Conservation (phyloP, 208 protist genomes). For the Leishmania turanica region DNA sequence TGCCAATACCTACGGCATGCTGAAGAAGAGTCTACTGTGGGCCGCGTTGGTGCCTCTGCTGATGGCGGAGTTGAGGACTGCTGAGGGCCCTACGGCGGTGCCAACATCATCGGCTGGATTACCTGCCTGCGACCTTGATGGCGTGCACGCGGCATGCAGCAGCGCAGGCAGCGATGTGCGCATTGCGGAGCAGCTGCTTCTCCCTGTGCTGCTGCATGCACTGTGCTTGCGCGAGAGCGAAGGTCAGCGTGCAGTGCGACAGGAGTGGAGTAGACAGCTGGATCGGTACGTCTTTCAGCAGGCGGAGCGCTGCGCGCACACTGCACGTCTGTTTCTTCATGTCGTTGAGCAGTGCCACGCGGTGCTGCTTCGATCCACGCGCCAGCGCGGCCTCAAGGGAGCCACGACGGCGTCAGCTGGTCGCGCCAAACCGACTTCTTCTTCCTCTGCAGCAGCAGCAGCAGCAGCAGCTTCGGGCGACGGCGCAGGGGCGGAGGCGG, state of each 20-base stretch:
- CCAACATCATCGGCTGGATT: not conserved
- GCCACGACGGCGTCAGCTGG: not conserved
- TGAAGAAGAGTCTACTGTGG: constrained; percentile 28
- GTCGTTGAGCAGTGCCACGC: constrained; percentile 45
- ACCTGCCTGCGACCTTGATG: not conserved
- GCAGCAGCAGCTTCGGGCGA: not conserved
- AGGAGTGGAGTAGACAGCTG: constrained; percentile 42
- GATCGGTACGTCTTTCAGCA: constrained; percentile 34
- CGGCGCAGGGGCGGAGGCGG: not conserved
- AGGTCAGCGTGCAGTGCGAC: constrained; percentile 36
- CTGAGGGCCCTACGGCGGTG: not conserved
- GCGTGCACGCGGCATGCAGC: not conserved
- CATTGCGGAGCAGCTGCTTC: constrained; percentile 42
- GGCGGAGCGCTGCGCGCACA: constrained; percentile 26
- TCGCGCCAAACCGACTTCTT: no score
- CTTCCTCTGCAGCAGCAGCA: not conserved
- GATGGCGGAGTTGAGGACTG: constrained; percentile 16
- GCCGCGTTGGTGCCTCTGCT: constrained; percentile 35
- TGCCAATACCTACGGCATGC: constrained; percentile 49
- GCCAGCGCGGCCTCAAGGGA: constrained; percentile 45
- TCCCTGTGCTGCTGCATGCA: constrained; percentile 56
- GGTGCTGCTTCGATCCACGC: constrained; percentile 36
- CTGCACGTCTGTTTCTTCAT: constrained; percentile 42
- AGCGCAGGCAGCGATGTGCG: not conserved
- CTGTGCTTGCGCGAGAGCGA: constrained; percentile 58